Conservation (phyloP, 805 yeast species). For the Candida stauntonica region DNA sequence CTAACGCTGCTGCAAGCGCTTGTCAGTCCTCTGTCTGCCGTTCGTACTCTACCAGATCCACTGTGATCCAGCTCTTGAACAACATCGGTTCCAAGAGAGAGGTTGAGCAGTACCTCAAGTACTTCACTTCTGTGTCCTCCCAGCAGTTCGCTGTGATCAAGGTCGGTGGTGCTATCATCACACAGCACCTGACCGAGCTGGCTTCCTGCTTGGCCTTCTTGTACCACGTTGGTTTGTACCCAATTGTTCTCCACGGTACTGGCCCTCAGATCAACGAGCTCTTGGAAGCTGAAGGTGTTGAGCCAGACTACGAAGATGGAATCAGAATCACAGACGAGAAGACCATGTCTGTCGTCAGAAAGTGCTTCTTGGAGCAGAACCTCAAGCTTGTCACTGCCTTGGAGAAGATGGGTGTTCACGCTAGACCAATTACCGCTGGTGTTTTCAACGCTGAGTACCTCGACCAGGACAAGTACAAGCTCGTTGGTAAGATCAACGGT, state of each 20-base stretch:
- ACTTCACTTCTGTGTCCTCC: conserved; percentile 92
- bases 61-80: conserved; percentile 91
- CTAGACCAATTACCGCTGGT: conserved; percentile 98
- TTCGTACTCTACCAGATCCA: conserved; percentile 74
- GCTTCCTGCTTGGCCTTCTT: conserved; percentile 95
- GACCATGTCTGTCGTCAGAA: conserved; percentile 95
- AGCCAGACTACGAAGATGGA: conserved; percentile 94
- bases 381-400: conserved; percentile 91
- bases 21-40: conserved; percentile 20
- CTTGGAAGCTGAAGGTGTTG: conserved; percentile 89
- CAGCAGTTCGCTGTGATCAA: conserved; percentile 98
- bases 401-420: conserved; percentile 95
- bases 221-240: conserved; percentile 96
- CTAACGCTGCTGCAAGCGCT: conserved; percentile 11
- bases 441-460: conserved; percentile 91
- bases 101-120: conserved; percentile 95
- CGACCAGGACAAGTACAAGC: conserved; percentile 83
- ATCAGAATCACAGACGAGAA: conserved; percentile 91
- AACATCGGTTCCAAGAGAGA: conserved; percentile 97
- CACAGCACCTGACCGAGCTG: conserved; percentile 86
- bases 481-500: conserved; percentile 84
- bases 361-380: conserved; percentile 93
- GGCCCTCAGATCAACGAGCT: conserved; percentile 98
- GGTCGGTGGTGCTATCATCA: conserved; percentile 98
- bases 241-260: conserved; percentile 95